A percentile compares a stretch with the other conserved stretches of the same genome.
These are phyloP conservation scores for Heterobasidion irregulare DNA, from an alignment of 1,284 basidiomycete genomes.

Conservation along the genomic window DNA sequence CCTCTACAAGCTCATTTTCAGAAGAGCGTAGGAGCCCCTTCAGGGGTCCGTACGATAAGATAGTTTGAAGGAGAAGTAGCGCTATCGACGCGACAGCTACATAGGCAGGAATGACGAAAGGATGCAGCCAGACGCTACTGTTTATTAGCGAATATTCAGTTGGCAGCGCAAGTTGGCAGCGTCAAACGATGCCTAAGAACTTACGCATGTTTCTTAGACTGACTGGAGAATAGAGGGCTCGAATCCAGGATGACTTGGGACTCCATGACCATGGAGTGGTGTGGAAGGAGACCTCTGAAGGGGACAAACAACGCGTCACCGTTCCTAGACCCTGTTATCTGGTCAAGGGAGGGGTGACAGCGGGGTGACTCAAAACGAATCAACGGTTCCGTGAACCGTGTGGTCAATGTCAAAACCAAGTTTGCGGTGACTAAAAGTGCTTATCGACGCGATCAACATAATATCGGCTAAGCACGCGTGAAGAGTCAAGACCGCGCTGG, in stretches of 20 bases:
- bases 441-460: too few relatives aligned
- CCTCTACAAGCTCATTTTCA: background rate
- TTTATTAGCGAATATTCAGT: background rate
- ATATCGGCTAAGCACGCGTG: too few relatives aligned
- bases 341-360: background rate
- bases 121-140: slow-evolving; percentile 6
- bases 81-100: slow-evolving; percentile 2
- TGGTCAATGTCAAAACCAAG: background rate
- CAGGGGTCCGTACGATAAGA: slow-evolving; percentile 2
- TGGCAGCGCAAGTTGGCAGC: background rate
- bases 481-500: too few relatives aligned
- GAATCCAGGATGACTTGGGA: background rate
- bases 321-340: background rate
- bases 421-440: too few relatives aligned
- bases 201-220: background rate
- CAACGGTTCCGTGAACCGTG: background rate
- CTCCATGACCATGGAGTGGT: background rate
- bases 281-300: background rate
- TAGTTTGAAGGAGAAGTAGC: background rate
- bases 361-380: background rate
- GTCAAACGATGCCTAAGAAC: background rate
- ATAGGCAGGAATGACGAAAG: slow-evolving; percentile 10
- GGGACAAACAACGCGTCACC: background rate
- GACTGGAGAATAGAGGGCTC: background rate
- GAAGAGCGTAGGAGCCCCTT: background rate